Conservation (phyloP, 1,284 basidiomycete species). For the Xerocomus cyaneibrunnescens region DNA sequence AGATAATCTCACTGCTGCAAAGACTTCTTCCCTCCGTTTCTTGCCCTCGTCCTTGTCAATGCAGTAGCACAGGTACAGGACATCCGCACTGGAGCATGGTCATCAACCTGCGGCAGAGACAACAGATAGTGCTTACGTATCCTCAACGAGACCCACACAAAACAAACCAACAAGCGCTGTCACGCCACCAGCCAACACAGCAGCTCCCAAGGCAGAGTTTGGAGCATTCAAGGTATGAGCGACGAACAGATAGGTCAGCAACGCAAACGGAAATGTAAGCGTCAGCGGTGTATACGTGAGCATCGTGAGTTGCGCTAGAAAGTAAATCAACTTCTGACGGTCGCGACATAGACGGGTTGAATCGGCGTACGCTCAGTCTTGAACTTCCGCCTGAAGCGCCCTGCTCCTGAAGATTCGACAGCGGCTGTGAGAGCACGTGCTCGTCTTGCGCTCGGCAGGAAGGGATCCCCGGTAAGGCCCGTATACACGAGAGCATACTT, state of each 20-base stretch:
- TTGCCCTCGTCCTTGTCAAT: constrained; percentile 78
- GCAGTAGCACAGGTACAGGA: constrained; percentile 86
- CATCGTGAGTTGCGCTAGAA: constrained; percentile 63
- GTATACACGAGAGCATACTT: constrained; percentile 82
- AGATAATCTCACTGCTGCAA: constrained; percentile 58
- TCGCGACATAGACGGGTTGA: background rate
- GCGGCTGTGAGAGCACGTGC: constrained; percentile 57
- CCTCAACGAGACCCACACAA: constrained; percentile 78
- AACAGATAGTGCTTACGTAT: constrained; percentile 52
- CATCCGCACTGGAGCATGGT: constrained; percentile 56
- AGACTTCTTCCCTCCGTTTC: constrained; percentile 64
- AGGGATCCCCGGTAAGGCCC: constrained; percentile 83
- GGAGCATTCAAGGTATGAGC: constrained; percentile 82
- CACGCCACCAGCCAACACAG: constrained; percentile 74
- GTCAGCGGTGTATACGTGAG: constrained; percentile 81
- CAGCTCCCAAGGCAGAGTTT: constrained; percentile 73
- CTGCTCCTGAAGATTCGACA: constrained; percentile 40
- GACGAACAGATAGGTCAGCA: constrained; percentile 85
- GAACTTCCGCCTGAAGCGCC: constrained; percentile 48
- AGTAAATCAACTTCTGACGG: constrained; percentile 3
- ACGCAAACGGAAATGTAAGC: constrained; percentile 75
- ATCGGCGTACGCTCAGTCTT: constrained; percentile 54
- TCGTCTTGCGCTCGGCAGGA: constrained; percentile 75
- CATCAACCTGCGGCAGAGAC: background rate
- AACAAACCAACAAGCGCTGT: constrained; percentile 83